Evolutionary conservation across 225 moss, liverwort and hornwort species (phyloP).

Genomic region (Bryoerythrophyllum caledonicum): DNA sequence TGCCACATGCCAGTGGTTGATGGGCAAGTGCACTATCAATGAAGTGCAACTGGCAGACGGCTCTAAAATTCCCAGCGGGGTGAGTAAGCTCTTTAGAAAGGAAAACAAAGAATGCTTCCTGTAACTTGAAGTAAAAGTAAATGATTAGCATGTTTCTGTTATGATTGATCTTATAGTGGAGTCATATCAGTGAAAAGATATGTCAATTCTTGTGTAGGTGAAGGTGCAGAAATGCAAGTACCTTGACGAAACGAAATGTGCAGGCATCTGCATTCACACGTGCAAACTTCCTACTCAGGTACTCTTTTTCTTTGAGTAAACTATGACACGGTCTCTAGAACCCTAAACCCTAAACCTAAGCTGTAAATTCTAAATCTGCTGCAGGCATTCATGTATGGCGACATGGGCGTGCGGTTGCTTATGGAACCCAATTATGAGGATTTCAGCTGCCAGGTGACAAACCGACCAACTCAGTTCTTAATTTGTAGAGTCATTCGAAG

Average conservation of each 20-base stretch:
- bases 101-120: too few species aligned
- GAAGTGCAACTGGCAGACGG: slow-evolving; percentile 82
- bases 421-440: slow-evolving; percentile 93
- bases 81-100: slow-evolving; percentile 29
- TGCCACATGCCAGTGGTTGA: slow-evolving; percentile 88
- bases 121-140: not conserved
- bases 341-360: not conserved
- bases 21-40: slow-evolving; percentile 83
- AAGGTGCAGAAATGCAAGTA: slow-evolving; percentile 88
- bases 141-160: not conserved
- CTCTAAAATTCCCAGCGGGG: slow-evolving; percentile 82
- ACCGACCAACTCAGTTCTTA: not conserved
- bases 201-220: slow-evolving; percentile 47
- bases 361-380: not conserved
- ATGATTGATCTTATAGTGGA: not conserved
- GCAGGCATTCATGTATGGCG: slow-evolving; percentile 72
- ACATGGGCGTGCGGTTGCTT: slow-evolving; percentile 74
- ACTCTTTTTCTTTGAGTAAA: slow-evolving; percentile 1
- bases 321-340: not conserved
- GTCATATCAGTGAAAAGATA: too few species aligned
- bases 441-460: slow-evolving; percentile 91
- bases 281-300: slow-evolving; percentile 99
- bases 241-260: slow-evolving; percentile 86
- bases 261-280: slow-evolving; percentile 94
- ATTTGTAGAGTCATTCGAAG: too few species aligned